Evolutionary conservation across 73 alveolate genomes (phyloP).

Genomic region (Blepharisma stoltei): DNA sequence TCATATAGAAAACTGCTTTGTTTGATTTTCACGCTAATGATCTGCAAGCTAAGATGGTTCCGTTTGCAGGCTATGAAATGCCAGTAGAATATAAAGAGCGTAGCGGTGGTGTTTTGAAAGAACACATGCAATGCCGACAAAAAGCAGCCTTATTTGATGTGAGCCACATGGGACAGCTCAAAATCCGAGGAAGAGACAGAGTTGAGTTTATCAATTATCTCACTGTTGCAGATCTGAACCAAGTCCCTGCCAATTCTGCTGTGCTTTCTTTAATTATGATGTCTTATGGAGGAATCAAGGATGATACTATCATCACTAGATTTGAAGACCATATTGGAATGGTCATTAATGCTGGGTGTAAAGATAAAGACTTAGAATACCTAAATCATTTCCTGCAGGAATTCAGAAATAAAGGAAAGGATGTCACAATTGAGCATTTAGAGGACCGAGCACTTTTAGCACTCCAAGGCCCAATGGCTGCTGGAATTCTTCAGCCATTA

Average conservation of each 20-base stretch:
- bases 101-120: slow-evolving; percentile 61
- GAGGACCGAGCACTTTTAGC: slow-evolving; percentile 49
- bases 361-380: slow-evolving; percentile 81
- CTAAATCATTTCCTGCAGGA: slow-evolving; percentile 44
- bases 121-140: slow-evolving; percentile 69
- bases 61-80: slow-evolving; percentile 85
- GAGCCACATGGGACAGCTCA: slow-evolving; percentile 84
- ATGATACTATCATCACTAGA: slow-evolving; percentile 76
- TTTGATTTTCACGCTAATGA: slow-evolving; percentile 45
- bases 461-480: slow-evolving; percentile 71
- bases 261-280: slow-evolving; percentile 75
- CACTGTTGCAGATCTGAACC: slow-evolving; percentile 57
- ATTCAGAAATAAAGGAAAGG: slow-evolving; percentile 40
- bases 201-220: slow-evolving; percentile 58
- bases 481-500: slow-evolving; percentile 40
- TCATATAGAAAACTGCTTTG: slow-evolving; percentile 43
- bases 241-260: slow-evolving; percentile 68
- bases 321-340: slow-evolving; percentile 44
- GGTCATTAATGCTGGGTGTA: slow-evolving; percentile 94
- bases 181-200: slow-evolving; percentile 70
- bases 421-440: slow-evolving; percentile 47
- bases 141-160: slow-evolving; percentile 77
- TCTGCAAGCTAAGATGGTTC: slow-evolving; percentile 74
- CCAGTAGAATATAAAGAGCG: slow-evolving; percentile 73
- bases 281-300: slow-evolving; percentile 87